Base-by-base conservation (phyloP, 1,284 basidiomycete genomes). In the Ustilago tritici region DNA sequence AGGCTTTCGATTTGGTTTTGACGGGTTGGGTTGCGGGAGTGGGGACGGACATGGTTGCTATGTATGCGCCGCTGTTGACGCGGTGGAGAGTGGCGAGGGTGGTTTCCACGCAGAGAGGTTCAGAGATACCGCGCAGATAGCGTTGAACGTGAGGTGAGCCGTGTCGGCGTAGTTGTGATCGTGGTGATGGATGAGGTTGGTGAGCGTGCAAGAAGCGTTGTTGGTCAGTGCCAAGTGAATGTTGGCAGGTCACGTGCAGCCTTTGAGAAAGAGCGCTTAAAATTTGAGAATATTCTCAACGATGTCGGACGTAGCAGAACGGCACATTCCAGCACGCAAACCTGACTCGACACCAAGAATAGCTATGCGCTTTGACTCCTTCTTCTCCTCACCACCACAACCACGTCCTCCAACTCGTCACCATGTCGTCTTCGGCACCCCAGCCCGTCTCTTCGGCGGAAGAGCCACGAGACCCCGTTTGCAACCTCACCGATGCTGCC, bases 1-100 rank as follows among this genome's bases (percentile, higher is more conserved):
- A 84, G 28, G 83, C 83, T 53, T 83, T 83, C 60, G 82, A 84
- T 66, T 83, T 83, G 67, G 79, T 78, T 65, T 81, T 82, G 62
- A 78, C 71, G 47, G 76, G 71, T 43, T 69, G 72, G 12, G 76
- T 75, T 12, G 70, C 65, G 28, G 71, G 65, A 3, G 69, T 76
- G 35, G 72, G 66, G 38, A 64, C 67, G 23, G 74, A 70, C 73
- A 76, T 76, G 38, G 12, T 70, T 50, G 49, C 49, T 4, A 19
- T 28, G 23, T 28, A 28, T 28, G 23, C 23, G 23, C 23, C 23
- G 3, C 23, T 28, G 23, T 28, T 28, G 23, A 28, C 23, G 23
- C 23, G 23, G 23, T 28, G 3, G 53, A 41, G 23, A 41, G 23
- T 56, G 36, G 7, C 15, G n/a, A 19, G n/a, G 2, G 23, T 28